These are phyloP conservation scores for Aspergillus egyptiacus DNA, from an alignment of 495 filamentous ascomycete species.

Conservation along the genomic window DNA sequence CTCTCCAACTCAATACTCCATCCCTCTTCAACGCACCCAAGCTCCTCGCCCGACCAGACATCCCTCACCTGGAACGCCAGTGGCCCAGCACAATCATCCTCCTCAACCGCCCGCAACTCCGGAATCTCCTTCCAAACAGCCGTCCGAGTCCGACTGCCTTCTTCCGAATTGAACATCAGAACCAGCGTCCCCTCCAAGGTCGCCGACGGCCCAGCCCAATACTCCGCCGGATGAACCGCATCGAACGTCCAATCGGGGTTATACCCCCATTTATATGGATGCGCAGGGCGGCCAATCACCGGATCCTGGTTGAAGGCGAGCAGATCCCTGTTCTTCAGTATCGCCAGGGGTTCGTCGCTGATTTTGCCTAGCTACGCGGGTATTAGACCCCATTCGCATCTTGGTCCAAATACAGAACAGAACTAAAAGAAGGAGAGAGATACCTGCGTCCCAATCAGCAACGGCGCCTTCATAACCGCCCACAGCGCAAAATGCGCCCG, in stretches of 20 bases:
- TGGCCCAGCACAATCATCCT: too few relatives aligned
- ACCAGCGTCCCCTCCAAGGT: constrained; percentile 45
- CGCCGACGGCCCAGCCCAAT: constrained; percentile 50
- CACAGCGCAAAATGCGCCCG: constrained; percentile 49
- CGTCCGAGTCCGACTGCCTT: constrained; percentile 30
- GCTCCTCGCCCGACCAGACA: constrained; percentile 47
- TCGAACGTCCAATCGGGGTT: constrained; percentile 60
- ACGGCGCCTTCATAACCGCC: constrained; percentile 52
- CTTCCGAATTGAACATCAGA: constrained; percentile 47
- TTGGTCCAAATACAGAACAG: background rate
- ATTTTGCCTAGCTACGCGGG: constrained; percentile 39
- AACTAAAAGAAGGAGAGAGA: constrained; percentile 13
- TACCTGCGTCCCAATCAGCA: constrained; percentile 52
- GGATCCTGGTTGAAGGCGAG: constrained; percentile 60
- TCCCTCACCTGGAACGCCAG: constrained; percentile 47
- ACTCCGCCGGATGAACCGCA: constrained; percentile 52
- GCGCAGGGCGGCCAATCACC: constrained; percentile 44
- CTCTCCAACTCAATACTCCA: constrained; percentile 32
- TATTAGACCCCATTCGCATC: too few relatives aligned
- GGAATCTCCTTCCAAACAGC: constrained; percentile 51
- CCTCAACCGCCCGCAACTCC: constrained; percentile 28
- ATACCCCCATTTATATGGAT: constrained; percentile 61
- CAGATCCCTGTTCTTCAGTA: constrained; percentile 54
- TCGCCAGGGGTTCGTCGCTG: constrained; percentile 35
- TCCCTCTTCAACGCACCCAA: constrained; percentile 40